Evolutionary conservation across 768 basidiomycete genomes (phyloP).

Genomic region (Coprinopsis strossmayeri): DNA sequence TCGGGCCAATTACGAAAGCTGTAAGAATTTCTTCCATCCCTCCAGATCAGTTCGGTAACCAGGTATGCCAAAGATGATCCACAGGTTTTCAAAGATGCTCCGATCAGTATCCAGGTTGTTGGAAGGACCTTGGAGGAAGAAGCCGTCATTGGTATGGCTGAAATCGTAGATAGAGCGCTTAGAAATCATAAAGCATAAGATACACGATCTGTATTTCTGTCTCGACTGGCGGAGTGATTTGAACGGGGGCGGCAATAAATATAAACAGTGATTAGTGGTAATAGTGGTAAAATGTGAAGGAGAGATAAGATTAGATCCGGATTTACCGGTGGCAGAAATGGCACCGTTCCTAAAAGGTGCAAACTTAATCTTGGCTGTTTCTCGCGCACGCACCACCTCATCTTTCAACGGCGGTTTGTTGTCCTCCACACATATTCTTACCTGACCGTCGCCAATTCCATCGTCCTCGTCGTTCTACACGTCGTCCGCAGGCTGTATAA

Average conservation of each 20-base stretch:
- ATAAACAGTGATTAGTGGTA: background rate
- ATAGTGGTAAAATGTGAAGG: background rate
- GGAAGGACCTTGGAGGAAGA: constrained; percentile 73
- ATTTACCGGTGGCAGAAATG: background rate
- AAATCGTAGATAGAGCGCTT: constrained; percentile 54
- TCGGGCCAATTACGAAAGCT: constrained; percentile 41
- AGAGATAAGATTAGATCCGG: constrained; percentile 12
- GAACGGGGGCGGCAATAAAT: background rate
- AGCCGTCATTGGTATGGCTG: constrained; percentile 61
- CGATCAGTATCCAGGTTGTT: constrained; percentile 59
- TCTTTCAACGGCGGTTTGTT: constrained; percentile 15
- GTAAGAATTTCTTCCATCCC: constrained; percentile 30
- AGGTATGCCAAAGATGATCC: constrained; percentile 49
- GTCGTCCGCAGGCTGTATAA: constrained; percentile 20
- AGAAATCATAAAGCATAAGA: no score
- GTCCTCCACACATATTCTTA: constrained; percentile 16
- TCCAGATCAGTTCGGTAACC: background rate
- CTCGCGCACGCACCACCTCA: constrained; percentile 34
- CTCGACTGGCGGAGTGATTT: no score
- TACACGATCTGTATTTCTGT: no score
- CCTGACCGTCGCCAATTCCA: constrained; percentile 19
- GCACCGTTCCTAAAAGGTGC: constrained; percentile 12
- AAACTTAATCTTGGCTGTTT: constrained; percentile 24
- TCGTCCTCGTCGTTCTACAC: constrained; percentile 16
- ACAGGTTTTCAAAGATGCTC: constrained; percentile 45